These are phyloP conservation scores for Hypsizygus marmoreus DNA, from an alignment of 768 basidiomycete species.

Conservation along the genomic window DNA sequence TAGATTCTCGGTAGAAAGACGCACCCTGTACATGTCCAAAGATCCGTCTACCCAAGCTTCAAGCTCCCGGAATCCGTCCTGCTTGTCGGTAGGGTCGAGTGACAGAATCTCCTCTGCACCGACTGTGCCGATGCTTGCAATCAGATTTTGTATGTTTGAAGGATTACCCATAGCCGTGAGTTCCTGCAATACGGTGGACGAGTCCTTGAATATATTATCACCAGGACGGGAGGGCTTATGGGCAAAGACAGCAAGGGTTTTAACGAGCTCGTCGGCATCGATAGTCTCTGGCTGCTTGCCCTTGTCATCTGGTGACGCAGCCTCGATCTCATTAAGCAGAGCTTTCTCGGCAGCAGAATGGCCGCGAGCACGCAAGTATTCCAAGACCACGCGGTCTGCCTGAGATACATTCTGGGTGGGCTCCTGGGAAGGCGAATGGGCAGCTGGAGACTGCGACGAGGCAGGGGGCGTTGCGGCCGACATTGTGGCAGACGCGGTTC, in stretches of 20 bases:
- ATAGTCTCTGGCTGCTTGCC: slow-evolving; percentile 45
- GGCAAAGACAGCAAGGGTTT: slow-evolving; percentile 66
- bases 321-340: slow-evolving; percentile 45
- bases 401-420: slow-evolving; percentile 34
- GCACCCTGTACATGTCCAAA: slow-evolving; percentile 86
- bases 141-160: slow-evolving; percentile 71
- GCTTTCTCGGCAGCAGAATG: slow-evolving; percentile 51
- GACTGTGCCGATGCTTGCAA: slow-evolving; percentile 75
- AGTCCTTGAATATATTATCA: slow-evolving; percentile 73
- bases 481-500: slow-evolving; percentile 21
- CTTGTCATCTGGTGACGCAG: slow-evolving; percentile 44
- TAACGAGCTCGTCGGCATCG: slow-evolving; percentile 49
- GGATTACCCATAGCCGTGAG: slow-evolving; percentile 70
- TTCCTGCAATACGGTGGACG: slow-evolving; percentile 64
- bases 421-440: slow-evolving; percentile 48
- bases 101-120: slow-evolving; percentile 83
- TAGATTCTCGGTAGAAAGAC: slow-evolving; percentile 24
- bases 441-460: slow-evolving; percentile 48
- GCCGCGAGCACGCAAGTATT: slow-evolving; percentile 53
- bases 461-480: slow-evolving; percentile 46
- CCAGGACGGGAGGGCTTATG: slow-evolving; percentile 67
- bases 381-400: slow-evolving; percentile 45
- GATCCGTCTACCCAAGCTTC: slow-evolving; percentile 91
- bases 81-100: slow-evolving; percentile 81
- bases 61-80: slow-evolving; percentile 82